Percentiles rank a stretch among this genome's conserved stretches.
Conservation (phyloP, 2,329 filamentous ascomycete genomes). For the Berkeleyomyces basicola region DNA sequence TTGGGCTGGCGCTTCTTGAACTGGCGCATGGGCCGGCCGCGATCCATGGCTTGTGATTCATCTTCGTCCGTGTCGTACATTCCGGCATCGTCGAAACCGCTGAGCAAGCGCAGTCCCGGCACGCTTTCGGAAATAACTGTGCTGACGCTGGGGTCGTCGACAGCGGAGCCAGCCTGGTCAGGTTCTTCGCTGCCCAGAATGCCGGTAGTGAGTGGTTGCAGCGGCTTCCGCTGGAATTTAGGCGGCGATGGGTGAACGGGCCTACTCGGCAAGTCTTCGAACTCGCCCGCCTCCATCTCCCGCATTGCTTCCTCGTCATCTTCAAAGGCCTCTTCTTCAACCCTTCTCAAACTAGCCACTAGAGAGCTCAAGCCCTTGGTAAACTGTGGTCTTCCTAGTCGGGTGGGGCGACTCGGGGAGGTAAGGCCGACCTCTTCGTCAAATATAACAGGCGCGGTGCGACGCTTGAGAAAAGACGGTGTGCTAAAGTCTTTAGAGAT, state of each 20-base stretch:
- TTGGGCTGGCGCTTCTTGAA: conserved; percentile 80
- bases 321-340: conserved; percentile 52
- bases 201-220: background rate
- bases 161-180: background rate
- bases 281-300: conserved; percentile 44
- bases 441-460: conserved; percentile 1
- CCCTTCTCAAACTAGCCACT: conserved; percentile 50
- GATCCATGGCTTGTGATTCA: conserved; percentile 29
- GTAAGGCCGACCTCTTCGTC: background rate
- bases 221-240: conserved; percentile 15
- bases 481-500: conserved; percentile 46
- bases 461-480: conserved; percentile 46
- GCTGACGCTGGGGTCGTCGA: background rate
- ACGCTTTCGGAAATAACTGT: conserved; percentile 29
- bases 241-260: conserved; percentile 7
- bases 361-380: conserved; percentile 57
- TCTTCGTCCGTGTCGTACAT: conserved; percentile 38
- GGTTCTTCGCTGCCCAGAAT: conserved; percentile 12
- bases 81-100: conserved; percentile 47
- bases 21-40: conserved; percentile 41
- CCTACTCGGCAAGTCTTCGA: conserved; percentile 10
- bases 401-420: conserved; percentile 23
- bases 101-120: conserved; percentile 29
- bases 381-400: conserved; percentile 43
- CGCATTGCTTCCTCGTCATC: conserved; percentile 59